A percentile compares a stretch with the other conserved stretches of the same genome.
These are phyloP conservation scores for Rhexocercosporidium sp. DNA, from an alignment of 2,329 filamentous ascomycete species.

Conservation along the genomic window DNA sequence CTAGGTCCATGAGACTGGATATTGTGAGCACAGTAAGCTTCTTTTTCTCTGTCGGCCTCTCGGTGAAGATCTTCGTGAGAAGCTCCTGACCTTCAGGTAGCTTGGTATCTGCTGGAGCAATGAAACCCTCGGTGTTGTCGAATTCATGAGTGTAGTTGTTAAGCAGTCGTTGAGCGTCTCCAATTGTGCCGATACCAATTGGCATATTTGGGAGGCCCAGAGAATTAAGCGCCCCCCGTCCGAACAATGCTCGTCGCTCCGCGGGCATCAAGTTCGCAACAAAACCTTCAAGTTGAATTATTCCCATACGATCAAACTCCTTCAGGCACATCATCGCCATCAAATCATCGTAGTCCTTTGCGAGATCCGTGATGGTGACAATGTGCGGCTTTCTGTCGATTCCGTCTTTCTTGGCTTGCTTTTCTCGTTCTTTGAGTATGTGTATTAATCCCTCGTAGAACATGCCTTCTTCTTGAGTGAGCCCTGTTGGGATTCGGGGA, in stretches of 20 bases:
- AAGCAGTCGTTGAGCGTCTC: conserved; percentile 16
- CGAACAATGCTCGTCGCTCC: conserved; percentile 31
- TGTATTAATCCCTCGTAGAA: conserved; percentile 30
- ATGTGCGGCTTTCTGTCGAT: conserved; percentile 26
- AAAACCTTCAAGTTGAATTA: conserved; percentile 36
- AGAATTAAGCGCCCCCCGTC: conserved; percentile 33
- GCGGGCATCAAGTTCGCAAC: conserved; percentile 38
- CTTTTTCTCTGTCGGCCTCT: conserved; percentile 22
- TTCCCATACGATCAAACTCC: conserved; percentile 37
- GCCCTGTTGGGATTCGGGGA: conserved; percentile 26
- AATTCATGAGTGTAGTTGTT: conserved; percentile 31
- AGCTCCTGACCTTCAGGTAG: conserved; percentile 26
- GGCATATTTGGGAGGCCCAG: conserved; percentile 30
- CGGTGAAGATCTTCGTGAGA: conserved; percentile 21
- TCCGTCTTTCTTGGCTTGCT: neutral
- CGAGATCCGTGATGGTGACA: conserved; percentile 38
- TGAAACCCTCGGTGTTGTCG: conserved; percentile 29
- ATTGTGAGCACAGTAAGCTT: conserved; percentile 37
- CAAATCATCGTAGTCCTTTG: conserved; percentile 41
- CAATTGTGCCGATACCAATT: conserved; percentile 32
- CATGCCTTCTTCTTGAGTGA: conserved; percentile 25
- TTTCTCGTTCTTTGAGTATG: conserved; percentile 16
- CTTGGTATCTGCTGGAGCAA: conserved; percentile 21
- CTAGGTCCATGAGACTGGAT: conserved; percentile 37
- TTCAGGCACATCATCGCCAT: conserved; percentile 38